Conservation (phyloP, 2,329 filamentous ascomycete species). For the Chaetomiaceae sp. region DNA sequence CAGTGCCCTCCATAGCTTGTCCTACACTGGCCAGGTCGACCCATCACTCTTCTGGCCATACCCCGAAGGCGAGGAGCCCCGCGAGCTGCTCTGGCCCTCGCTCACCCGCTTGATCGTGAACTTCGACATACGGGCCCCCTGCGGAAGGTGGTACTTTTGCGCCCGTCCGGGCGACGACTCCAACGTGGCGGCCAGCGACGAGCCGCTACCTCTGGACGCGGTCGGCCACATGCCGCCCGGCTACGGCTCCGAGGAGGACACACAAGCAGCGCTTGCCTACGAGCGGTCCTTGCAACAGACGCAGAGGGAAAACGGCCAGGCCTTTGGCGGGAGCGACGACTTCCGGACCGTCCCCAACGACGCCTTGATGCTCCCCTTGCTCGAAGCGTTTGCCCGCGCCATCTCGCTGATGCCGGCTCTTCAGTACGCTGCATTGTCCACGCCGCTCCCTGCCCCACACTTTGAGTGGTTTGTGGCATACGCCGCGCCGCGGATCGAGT, state of each 20-base stretch:
- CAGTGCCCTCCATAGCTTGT: not conserved
- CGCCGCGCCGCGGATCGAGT: not conserved
- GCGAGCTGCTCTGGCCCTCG: not conserved
- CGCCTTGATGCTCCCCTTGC: not conserved
- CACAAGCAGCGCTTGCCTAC: not conserved
- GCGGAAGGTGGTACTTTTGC: not conserved
- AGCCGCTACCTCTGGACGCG: not conserved
- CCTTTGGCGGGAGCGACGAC: not conserved
- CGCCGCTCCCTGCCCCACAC: not conserved
- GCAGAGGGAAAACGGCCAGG: no score
- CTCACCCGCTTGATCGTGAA: not conserved
- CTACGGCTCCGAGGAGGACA: not conserved
- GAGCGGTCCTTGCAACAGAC: not conserved
- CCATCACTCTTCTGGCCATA: constrained; percentile 7
- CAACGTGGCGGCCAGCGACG: not conserved
- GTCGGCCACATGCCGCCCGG: not conserved
- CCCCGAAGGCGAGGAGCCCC: not conserved
- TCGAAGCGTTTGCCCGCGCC: constrained; percentile 3
- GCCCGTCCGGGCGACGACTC: not conserved
- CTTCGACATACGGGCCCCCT: not conserved
- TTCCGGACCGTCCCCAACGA: not conserved
- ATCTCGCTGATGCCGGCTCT: not conserved
- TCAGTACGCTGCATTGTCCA: not conserved
- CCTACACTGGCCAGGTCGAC: not conserved
- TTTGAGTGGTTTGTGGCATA: not conserved